Conservation (phyloP, 768 basidiomycete genomes). For the Tremella yokohamensis region DNA sequence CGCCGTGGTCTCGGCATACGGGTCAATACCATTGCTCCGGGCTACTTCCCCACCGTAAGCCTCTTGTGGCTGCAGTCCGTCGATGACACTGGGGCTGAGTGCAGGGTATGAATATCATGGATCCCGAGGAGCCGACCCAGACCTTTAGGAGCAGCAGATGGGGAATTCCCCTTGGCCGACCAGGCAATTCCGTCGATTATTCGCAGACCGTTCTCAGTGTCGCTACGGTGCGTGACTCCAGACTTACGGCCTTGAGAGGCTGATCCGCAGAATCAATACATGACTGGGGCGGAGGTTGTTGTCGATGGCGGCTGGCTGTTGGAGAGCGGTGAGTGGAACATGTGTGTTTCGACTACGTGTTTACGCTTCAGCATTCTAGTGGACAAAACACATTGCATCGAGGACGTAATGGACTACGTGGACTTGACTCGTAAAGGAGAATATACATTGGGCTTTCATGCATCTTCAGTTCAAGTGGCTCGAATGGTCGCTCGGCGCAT, state of each 20-base stretch:
- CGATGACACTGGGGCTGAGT: no score
- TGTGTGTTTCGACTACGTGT: no score
- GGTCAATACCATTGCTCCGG: conserved; percentile 40
- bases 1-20: conserved; percentile 33
- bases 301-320: conserved; percentile 40
- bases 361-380: no score
- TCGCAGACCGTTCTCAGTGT: conserved; percentile 39
- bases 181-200: conserved; percentile 43
- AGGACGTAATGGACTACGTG: no score
- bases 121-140: conserved; percentile 8
- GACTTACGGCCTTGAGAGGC: not conserved
- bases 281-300: conserved; percentile 42
- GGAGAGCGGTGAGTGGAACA: no score
- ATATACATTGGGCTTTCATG: no score
- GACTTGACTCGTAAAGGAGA: no score
- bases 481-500: no score
- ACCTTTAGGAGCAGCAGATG: not conserved
- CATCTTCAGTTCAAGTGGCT: no score
- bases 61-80: not conserved
- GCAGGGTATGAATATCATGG: conserved; percentile 3
- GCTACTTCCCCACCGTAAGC: conserved; percentile 43
- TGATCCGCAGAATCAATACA: conserved; percentile 36
- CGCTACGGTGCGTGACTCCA: conserved; percentile 27
- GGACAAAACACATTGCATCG: no score
- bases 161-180: conserved; percentile 44